phyloP scores from a whole-genome alignment of 768 basidiomycete genomes.

The Scleroderma citrinum region DNA sequence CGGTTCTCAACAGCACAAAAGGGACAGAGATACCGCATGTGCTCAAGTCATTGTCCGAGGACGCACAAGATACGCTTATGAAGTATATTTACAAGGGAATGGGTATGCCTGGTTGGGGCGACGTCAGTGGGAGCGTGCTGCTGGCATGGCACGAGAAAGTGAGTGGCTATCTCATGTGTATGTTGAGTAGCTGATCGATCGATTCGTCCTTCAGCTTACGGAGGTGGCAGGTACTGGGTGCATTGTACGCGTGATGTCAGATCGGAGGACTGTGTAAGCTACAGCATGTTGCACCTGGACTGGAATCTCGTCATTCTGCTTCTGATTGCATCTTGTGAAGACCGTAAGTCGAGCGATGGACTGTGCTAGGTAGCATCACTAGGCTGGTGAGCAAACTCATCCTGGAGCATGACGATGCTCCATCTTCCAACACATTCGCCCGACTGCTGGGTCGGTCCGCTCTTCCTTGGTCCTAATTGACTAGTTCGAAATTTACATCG shows the following conservation, averaged over 20 bases:
- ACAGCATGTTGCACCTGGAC: too few species aligned
- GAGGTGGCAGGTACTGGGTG: constrained; percentile 93
- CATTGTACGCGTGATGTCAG: constrained; percentile 84
- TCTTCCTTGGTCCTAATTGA: too few species aligned
- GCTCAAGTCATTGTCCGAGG: constrained; percentile 65
- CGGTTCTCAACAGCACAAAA: constrained; percentile 92
- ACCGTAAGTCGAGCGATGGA: too few species aligned
- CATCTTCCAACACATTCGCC: too few species aligned
- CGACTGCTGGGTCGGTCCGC: too few species aligned
- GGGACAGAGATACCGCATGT: constrained; percentile 76
- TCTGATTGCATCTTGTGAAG: too few species aligned
- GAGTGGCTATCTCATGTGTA: constrained; percentile 18
- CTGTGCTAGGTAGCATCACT: too few species aligned
- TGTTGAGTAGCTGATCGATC: not conserved
- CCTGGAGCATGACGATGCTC: too few species aligned
- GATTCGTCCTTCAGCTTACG: constrained; percentile 56
- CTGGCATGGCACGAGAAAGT: constrained; percentile 96
- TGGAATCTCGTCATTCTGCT: too few species aligned
- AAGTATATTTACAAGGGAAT: constrained; percentile 98
- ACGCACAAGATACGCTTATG: constrained; percentile 88
- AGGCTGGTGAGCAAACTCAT: too few species aligned
- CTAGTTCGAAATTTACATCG: too few species aligned
- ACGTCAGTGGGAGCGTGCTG: constrained; percentile 60
- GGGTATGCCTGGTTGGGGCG: constrained; percentile 58
- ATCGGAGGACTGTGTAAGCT: constrained; percentile 54